Percentiles rank a stretch among this genome's conserved stretches.
Conservation (phyloP, 1,284 basidiomycete genomes). For the Leccinum olivaceoglutinosum region DNA sequence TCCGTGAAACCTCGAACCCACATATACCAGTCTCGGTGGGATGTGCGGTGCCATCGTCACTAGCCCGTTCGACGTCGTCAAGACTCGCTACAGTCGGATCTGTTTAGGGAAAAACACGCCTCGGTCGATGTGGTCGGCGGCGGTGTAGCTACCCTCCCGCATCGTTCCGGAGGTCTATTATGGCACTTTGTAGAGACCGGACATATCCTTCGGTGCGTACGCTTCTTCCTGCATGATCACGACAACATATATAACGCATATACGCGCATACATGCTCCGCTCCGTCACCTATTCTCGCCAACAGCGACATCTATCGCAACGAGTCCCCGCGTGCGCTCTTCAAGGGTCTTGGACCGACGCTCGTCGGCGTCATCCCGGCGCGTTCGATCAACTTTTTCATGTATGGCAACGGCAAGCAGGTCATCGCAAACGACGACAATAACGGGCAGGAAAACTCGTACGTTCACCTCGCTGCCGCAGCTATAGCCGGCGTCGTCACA, state of each 20-base stretch:
- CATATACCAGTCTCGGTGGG: constrained; percentile 71
- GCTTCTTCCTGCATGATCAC: neutral
- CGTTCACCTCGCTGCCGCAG: constrained; percentile 85
- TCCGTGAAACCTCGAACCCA: neutral
- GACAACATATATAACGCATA: neutral
- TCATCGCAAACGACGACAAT: constrained; percentile 62
- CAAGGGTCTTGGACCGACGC: constrained; percentile 90
- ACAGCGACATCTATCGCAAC: constrained; percentile 82
- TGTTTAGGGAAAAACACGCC: constrained; percentile 66
- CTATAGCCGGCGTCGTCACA: constrained; percentile 81
- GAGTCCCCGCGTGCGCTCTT: constrained; percentile 91
- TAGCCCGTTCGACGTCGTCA: constrained; percentile 96
- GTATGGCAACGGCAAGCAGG: constrained; percentile 94
- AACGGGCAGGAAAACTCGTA: constrained; percentile 77
- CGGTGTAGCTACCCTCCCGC: constrained; percentile 39
- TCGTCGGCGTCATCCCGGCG: constrained; percentile 93
- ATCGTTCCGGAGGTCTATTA: constrained; percentile 52
- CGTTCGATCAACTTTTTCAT: constrained; percentile 98
- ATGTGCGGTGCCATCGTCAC: constrained; percentile 98
- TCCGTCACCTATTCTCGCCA: neutral
- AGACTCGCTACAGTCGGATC: constrained; percentile 93
- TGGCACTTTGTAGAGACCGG: constrained; percentile 96
- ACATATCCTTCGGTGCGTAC: constrained; percentile 67
- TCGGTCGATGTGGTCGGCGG: constrained; percentile 40
- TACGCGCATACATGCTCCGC: neutral